These are phyloP conservation scores for Talaromyces sp. DNA, from an alignment of 2,329 filamentous ascomycete species.

Conservation along the genomic window DNA sequence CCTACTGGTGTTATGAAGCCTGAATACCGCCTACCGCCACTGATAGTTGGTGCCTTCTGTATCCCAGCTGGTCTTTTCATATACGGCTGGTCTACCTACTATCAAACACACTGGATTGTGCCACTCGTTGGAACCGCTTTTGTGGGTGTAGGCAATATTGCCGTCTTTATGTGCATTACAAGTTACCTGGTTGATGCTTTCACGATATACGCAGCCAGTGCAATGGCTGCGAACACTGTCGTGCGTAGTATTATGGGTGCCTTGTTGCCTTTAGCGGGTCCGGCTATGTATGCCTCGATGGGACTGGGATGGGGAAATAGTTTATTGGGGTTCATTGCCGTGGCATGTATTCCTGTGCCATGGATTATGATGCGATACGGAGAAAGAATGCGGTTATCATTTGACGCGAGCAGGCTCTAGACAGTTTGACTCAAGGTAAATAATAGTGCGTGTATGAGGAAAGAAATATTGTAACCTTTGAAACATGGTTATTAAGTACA, in stretches of 20 bases:
- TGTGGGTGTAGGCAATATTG: constrained; percentile 37
- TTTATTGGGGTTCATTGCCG: not conserved
- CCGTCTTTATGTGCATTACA: not conserved
- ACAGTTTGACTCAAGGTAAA: too few species aligned
- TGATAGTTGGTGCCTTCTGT: constrained; percentile 54
- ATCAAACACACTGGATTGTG: constrained; percentile 51
- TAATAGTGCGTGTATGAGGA: too few species aligned
- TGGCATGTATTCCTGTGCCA: not conserved
- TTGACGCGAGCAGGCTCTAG: too few species aligned
- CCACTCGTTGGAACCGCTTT: constrained; percentile 53
- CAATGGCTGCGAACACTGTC: not conserved
- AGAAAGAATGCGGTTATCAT: not conserved
- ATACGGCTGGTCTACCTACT: constrained; percentile 56
- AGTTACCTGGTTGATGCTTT: not conserved
- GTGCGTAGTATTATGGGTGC: constrained; percentile 37
- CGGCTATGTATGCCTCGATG: not conserved
- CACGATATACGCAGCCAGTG: not conserved
- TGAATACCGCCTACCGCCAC: constrained; percentile 62
- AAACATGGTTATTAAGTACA: too few species aligned
- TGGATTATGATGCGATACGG: not conserved
- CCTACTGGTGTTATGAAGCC: constrained; percentile 36
- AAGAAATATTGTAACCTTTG: too few species aligned
- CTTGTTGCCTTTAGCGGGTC: constrained; percentile 19
- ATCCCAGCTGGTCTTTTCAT: constrained; percentile 54
- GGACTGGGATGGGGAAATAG: not conserved